Base-by-base conservation (phyloP, 148 eudicot genomes). In the Chenopodium suecicum region DNA sequence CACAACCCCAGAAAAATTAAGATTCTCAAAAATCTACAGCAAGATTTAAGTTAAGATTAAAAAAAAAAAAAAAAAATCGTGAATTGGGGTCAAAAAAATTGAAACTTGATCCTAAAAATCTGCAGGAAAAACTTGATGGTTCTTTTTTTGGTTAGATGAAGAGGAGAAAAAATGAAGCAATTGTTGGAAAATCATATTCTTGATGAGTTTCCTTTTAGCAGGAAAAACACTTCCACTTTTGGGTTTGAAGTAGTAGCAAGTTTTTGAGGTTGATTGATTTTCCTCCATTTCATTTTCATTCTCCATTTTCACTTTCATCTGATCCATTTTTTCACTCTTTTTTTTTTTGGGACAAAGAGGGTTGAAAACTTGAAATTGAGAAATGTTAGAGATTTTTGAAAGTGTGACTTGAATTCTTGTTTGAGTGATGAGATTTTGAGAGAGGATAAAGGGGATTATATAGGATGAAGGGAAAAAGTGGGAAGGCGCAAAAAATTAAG, bases 81-180 rank as follows among this genome's bases (percentile, higher is more conserved):
- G n/a, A 69, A 31, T 2, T 11, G 41, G 72, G 20, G 72, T 68
- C 17, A 72, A 72, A 72, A 72, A 2, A 44, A 7, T 9, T 46
- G 29, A 72, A 46, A 72, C 1, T 72, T 14, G 75, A 72, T 72
- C 31, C 75, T 72, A 72, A 4, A 9, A 72, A 20, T 72, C 31
- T 9, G 29, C 75, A 44, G 54, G 23, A 72, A 46, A 72, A 4
- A 72, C 56, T 3, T 46, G 52, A 46, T 72, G 46, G 56, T 11
- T 72, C 31, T 72, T 44, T 17, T 9, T 46, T 22, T 10, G 5
- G 13, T 90, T 78, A 58, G 89, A 84, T 23, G 84, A 73, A 7
- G 52, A 70, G 9, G 25, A 2, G 27, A 16, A 70, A 27, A 70
- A 41, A 16, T 20, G 23, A 19, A 44, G 19, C 7, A 72, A 22